Evolutionary conservation across 139 green algal genomes (phyloP).

Genomic region (Monoraphidium neglectum): DNA sequence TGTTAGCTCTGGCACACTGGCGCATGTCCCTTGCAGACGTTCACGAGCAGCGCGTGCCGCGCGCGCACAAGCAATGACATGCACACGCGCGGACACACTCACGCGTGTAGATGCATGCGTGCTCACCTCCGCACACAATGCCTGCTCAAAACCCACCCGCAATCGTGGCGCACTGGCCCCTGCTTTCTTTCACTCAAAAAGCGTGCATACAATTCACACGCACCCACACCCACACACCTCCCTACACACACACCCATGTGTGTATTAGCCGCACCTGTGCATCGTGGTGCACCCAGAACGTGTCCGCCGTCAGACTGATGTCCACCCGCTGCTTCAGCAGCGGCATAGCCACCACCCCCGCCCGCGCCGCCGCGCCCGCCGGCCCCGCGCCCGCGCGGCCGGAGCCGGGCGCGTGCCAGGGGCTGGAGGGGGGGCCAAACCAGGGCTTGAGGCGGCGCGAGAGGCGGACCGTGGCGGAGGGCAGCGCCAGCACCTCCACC

Average conservation of each 20-base stretch:
- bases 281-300: slow-evolving; percentile 43
- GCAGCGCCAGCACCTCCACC: slow-evolving; percentile 8
- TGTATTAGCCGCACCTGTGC: slow-evolving; percentile 23
- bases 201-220: not conserved
- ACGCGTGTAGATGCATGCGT: no score
- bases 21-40: no score
- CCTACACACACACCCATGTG: no score
- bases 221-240: no score
- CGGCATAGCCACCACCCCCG: slow-evolving; percentile 33
- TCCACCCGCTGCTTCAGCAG: slow-evolving; percentile 42
- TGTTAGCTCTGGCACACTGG: no score
- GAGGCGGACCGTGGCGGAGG: slow-evolving; percentile 8
- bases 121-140: slow-evolving; percentile 1
- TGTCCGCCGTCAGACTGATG: slow-evolving; percentile 34
- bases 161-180: not conserved
- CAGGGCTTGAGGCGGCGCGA: slow-evolving; percentile 22
- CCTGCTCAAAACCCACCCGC: not conserved
- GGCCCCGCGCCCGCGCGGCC: slow-evolving; percentile 21
- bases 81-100: no score
- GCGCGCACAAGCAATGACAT: no score
- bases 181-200: not conserved
- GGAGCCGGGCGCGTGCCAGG: not conserved
- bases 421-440: slow-evolving; percentile 7
- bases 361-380: slow-evolving; percentile 31
- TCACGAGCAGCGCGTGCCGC: no score